phyloP scores from a whole-genome alignment of 1,284 basidiomycete species.

The Fomes fomentarius region DNA sequence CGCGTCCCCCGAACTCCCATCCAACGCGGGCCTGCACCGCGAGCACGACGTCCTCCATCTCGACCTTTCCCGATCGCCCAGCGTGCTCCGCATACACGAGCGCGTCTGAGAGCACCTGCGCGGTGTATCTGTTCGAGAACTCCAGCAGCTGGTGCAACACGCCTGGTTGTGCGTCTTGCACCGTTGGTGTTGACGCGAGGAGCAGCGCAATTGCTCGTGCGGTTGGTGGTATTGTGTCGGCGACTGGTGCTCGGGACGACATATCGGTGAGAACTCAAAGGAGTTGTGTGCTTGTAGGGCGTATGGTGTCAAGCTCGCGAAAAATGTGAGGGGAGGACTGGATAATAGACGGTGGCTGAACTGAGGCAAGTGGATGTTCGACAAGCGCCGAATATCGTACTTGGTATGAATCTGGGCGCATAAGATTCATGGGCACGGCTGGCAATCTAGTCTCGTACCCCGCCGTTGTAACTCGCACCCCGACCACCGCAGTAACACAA shows the following conservation, averaged over 20 bases:
- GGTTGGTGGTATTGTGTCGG: slow-evolving; percentile 82
- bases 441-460: no score
- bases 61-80: slow-evolving; percentile 75
- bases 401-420: no score
- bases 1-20: slow-evolving; percentile 91
- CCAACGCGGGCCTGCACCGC: slow-evolving; percentile 94
- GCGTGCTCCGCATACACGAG: slow-evolving; percentile 95
- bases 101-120: slow-evolving; percentile 90
- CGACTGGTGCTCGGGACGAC: slow-evolving; percentile 59
- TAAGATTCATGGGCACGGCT: no score
- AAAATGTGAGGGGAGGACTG: no score
- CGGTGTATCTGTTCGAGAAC: slow-evolving; percentile 94
- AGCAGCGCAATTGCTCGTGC: slow-evolving; percentile 92
- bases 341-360: no score
- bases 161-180: slow-evolving; percentile 92
- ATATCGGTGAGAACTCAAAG: slow-evolving; percentile 35
- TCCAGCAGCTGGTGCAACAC: slow-evolving; percentile 96
- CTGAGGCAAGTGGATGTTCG: no score
- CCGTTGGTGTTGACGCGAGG: slow-evolving; percentile 89
- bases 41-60: slow-evolving; percentile 89
- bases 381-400: no score
- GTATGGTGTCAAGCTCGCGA: no score
- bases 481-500: no score
- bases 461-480: no score
- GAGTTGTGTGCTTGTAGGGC: not conserved